Evolutionary conservation across 768 basidiomycete genomes (phyloP).

Genomic region (Amanita pallidorosea): DNA sequence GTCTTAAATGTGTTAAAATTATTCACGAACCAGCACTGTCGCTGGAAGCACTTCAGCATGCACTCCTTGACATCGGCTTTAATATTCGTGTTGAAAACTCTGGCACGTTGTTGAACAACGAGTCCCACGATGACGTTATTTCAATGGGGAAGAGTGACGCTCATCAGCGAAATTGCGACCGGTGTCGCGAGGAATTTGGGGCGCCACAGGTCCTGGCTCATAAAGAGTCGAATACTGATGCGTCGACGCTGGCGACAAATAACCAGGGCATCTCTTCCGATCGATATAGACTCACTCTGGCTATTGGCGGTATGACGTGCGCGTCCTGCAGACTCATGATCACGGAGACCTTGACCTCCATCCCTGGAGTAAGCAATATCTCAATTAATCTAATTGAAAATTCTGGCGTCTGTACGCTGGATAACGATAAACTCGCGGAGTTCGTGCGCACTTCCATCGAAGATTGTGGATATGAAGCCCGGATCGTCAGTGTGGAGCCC

Average conservation of each 20-base stretch:
- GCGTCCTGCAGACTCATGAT: conserved; percentile 52
- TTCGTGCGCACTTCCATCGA: conserved; percentile 29
- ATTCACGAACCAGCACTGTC: conserved; percentile 22
- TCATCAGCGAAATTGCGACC: background rate
- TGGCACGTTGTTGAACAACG: too few species aligned
- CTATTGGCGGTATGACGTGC: conserved; percentile 74
- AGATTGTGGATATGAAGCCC: conserved; percentile 35
- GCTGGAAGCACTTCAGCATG: conserved; percentile 18
- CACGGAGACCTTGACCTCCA: conserved; percentile 32
- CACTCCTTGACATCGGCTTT: conserved; percentile 37
- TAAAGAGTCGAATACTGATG: background rate
- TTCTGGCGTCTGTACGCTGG: conserved; percentile 40
- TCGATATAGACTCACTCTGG: conserved; percentile 20
- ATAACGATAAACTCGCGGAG: conserved; percentile 20
- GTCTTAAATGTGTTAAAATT: conserved; percentile 32
- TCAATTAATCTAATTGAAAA: conserved; percentile 51
- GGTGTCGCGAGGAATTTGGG: background rate
- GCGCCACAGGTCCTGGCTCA: background rate
- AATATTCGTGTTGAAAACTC: conserved; percentile 17
- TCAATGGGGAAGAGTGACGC: background rate
- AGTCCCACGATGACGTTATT: background rate
- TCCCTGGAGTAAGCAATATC: conserved; percentile 43
- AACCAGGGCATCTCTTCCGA: background rate
- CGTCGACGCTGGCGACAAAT: background rate
- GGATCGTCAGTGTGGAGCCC: conserved; percentile 25